Conservation (phyloP, 139 green algal genomes). For the Closterium sp. region DNA sequence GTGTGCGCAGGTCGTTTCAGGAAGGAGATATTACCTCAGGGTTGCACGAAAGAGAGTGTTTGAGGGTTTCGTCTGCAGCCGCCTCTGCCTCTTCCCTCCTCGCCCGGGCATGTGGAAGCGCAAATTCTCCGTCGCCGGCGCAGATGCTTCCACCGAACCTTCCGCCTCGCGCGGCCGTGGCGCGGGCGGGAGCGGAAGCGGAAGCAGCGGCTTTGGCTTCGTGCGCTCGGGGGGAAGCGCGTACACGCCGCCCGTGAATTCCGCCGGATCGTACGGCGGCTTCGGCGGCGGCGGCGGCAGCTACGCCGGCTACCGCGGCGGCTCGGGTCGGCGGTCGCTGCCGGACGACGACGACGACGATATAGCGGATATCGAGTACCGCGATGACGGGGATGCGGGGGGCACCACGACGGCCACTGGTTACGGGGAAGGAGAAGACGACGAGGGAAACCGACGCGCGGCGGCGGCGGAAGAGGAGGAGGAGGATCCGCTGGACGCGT, state of each 20-base stretch:
- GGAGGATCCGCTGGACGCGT: not conserved
- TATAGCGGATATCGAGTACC: conserved; percentile 25
- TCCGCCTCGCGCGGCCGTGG: not conserved
- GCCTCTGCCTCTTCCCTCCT: not conserved
- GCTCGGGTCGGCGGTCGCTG: not conserved
- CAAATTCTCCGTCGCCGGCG: not conserved
- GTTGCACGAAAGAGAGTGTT: not conserved
- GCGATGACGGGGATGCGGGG: conserved; percentile 13
- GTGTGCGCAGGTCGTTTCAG: too few relatives aligned
- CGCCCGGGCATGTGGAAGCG: not conserved
- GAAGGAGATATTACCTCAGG: not conserved
- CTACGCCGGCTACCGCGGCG: not conserved
- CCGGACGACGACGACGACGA: conserved; percentile 17
- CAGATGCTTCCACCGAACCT: not conserved
- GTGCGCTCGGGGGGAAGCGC: not conserved
- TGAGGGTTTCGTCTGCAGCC: not conserved
- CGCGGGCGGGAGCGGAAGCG: too few relatives aligned
- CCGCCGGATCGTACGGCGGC: not conserved
- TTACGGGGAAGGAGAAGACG: not conserved
- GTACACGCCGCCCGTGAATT: not conserved
- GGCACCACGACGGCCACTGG: not conserved
- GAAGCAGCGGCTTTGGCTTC: not conserved
- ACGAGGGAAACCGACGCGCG: not conserved
- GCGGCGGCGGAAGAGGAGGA: not conserved
- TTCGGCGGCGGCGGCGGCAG: not conserved